These are phyloP conservation scores for Trichomonascus vanleenenianus DNA, from an alignment of 805 yeast species.

Conservation along the genomic window DNA sequence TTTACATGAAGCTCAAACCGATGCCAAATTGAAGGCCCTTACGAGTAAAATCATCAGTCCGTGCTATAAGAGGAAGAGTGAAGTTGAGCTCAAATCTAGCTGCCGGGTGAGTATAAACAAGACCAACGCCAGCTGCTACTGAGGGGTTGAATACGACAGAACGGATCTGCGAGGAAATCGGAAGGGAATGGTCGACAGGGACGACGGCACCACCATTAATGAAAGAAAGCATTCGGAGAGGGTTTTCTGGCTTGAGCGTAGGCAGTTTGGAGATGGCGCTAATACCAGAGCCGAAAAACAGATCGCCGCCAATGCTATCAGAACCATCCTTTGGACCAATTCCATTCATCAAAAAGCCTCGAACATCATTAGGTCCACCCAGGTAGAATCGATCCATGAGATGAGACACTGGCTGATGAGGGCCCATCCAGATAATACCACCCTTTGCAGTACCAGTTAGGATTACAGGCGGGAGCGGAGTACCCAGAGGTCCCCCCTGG, in stretches of 20 bases:
- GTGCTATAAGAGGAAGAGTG: conserved; percentile 50
- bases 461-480: no score
- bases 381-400: conserved; percentile 73
- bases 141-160: conserved; percentile 34
- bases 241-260: conserved; percentile 36
- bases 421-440: conserved; percentile 48
- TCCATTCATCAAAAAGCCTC: conserved; percentile 62
- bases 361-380: conserved; percentile 70
- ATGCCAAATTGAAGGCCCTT: conserved; percentile 65
- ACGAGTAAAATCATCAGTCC: conserved; percentile 41
- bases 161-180: conserved; percentile 22
- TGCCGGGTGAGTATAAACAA: conserved; percentile 52
- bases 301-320: conserved; percentile 63
- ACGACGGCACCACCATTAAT: conserved; percentile 56
- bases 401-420: conserved; percentile 36
- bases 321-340: conserved; percentile 52
- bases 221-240: conserved; percentile 56
- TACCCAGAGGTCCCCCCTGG: background rate
- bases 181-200: conserved; percentile 16
- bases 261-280: conserved; percentile 60
- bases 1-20: conserved; percentile 49
- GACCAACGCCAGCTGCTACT: conserved; percentile 49
- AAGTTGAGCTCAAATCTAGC: conserved; percentile 64
- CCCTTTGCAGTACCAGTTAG: conserved; percentile 25
- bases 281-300: conserved; percentile 47